phyloP scores from a whole-genome alignment of 2,329 filamentous ascomycete species.

The Colletotrichum chlorophyti region DNA sequence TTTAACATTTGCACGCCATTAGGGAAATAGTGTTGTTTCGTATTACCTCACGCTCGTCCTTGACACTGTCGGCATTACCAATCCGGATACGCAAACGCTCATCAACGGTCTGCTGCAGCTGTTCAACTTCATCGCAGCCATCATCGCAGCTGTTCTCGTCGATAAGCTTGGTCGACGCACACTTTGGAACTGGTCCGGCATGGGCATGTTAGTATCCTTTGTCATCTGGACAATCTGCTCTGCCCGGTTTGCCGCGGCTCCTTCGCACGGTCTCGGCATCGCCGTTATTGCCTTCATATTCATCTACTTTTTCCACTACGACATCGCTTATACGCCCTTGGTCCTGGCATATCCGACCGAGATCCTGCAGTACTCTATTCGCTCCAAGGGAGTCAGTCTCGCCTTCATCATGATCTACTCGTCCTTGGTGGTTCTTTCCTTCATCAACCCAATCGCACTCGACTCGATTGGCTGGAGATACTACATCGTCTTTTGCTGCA shows the following conservation, averaged over 20 bases:
- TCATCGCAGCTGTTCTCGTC: constrained; percentile 42
- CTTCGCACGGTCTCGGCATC: constrained; percentile 36
- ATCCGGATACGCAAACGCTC: constrained; percentile 41
- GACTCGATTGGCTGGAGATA: constrained; percentile 47
- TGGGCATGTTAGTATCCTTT: constrained; percentile 40
- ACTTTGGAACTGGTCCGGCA: constrained; percentile 41
- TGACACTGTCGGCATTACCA: constrained; percentile 42
- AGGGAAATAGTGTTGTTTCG: constrained; percentile 43
- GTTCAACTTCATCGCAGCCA: constrained; percentile 41
- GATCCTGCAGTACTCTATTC: constrained; percentile 31
- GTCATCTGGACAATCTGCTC: constrained; percentile 45
- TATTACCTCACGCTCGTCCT: constrained; percentile 37
- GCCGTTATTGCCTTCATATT: constrained; percentile 54
- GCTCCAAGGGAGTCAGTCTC: constrained; percentile 35
- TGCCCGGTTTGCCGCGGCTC: constrained; percentile 35
- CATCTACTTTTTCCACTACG: constrained; percentile 49
- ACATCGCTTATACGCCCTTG: constrained; percentile 51
- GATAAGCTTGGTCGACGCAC: constrained; percentile 45
- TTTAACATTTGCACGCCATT: not conserved
- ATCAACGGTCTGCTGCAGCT: constrained; percentile 42
- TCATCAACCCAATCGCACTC: constrained; percentile 46
- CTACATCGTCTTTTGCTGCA: constrained; percentile 45
- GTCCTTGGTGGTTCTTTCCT: constrained; percentile 39
- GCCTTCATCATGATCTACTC: constrained; percentile 34
- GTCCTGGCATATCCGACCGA: constrained; percentile 46